Conservation (phyloP, 768 basidiomycete species). For the Macrolepiota albuminosa region DNA sequence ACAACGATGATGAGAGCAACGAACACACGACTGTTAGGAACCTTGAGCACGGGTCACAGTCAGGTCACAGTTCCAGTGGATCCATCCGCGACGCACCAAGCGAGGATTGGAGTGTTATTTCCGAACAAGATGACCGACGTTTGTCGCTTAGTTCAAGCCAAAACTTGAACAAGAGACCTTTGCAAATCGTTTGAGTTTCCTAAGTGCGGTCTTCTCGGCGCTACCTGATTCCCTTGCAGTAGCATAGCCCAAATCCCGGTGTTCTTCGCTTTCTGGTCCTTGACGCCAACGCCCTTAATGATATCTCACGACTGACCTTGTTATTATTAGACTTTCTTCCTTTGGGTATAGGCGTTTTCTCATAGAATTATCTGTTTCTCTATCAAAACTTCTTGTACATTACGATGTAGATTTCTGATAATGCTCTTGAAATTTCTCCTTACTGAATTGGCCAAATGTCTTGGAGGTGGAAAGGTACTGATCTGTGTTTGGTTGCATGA, state of each 20-base stretch:
- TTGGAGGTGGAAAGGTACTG: constrained; percentile 62
- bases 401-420: constrained; percentile 28
- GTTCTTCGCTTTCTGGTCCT: constrained; percentile 32
- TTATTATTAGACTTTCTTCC: background rate
- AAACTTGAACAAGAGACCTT: constrained; percentile 30
- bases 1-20: constrained; percentile 28
- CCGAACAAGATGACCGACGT: constrained; percentile 61
- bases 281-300: constrained; percentile 2
- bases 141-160: constrained; percentile 51
- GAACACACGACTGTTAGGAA: constrained; percentile 36
- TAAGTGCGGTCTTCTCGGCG: constrained; percentile 57
- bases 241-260: constrained; percentile 36
- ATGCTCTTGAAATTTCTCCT: constrained; percentile 66
- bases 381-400: constrained; percentile 10
- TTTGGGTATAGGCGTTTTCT: constrained; percentile 16
- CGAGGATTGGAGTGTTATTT: constrained; percentile 87
- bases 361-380: constrained; percentile 15
- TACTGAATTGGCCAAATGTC: constrained; percentile 90
- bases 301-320: background rate
- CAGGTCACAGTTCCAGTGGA: constrained; percentile 52
- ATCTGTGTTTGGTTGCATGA: constrained; percentile 86
- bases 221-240: constrained; percentile 49
- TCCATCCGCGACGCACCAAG: constrained; percentile 54
- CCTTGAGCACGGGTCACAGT: constrained; percentile 30
- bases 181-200: constrained; percentile 59